phyloP scores from a whole-genome alignment of 768 basidiomycete species.

The Podaxis sp. region DNA sequence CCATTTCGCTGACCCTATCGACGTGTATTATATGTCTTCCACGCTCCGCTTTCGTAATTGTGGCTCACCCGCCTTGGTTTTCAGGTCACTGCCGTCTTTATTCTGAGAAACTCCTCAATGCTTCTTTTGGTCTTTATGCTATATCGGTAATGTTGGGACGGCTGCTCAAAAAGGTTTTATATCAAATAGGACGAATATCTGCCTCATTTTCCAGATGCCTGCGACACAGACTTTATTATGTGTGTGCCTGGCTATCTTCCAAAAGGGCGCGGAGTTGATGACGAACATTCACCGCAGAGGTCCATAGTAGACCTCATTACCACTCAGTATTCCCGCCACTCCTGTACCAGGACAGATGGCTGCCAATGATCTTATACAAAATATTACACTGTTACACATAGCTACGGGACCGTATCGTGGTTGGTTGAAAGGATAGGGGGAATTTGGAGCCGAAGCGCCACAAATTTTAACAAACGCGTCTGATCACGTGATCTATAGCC shows the following conservation, averaged over 20 bases:
- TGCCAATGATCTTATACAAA: constrained; percentile 34
- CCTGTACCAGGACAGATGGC: constrained; percentile 34
- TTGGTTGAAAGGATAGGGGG: neutral
- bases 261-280: neutral
- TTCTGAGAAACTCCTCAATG: constrained; percentile 70
- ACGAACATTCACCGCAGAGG: constrained; percentile 37
- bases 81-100: constrained; percentile 79
- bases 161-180: constrained; percentile 80
- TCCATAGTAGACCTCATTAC: constrained; percentile 63
- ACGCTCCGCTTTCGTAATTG: neutral
- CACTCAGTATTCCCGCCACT: too few relatives aligned
- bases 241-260: constrained; percentile 27
- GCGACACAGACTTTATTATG: constrained; percentile 75
- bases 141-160: constrained; percentile 61
- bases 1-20: constrained; percentile 57
- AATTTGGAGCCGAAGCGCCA: neutral
- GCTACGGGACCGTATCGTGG: neutral
- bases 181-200: constrained; percentile 40
- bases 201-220: constrained; percentile 43
- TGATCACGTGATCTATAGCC: constrained; percentile 11
- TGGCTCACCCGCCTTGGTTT: constrained; percentile 40
- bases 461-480: constrained; percentile 18
- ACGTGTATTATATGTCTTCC: constrained; percentile 42
- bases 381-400: neutral
- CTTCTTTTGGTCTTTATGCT: constrained; percentile 50